These are phyloP conservation scores for Amphichorda felina DNA, from an alignment of 2,329 filamentous ascomycete genomes.

Conservation along the genomic window DNA sequence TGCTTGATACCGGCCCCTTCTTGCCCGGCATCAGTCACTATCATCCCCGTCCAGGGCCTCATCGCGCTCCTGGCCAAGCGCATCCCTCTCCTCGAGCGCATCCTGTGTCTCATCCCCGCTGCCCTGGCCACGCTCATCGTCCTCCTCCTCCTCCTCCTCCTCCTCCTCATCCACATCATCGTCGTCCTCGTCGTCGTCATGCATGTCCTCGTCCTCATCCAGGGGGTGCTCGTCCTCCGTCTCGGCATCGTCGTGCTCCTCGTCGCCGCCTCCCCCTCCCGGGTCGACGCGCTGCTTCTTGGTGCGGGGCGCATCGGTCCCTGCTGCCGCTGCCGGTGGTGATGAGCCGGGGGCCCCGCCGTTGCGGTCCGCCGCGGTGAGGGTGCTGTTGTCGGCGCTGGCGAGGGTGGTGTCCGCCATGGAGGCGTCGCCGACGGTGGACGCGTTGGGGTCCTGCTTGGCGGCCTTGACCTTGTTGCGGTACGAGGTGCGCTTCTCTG, in stretches of 20 bases:
- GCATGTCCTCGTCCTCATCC: constrained; percentile 19
- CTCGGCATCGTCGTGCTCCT: constrained; percentile 22
- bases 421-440: constrained; percentile 20
- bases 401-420: constrained; percentile 20
- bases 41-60: constrained; percentile 53
- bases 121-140: constrained; percentile 36
- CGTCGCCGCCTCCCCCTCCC: constrained; percentile 17
- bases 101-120: constrained; percentile 44
- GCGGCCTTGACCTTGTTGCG: constrained; percentile 53
- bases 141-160: constrained; percentile 31
- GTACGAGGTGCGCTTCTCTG: constrained; percentile 63
- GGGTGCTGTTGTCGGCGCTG: constrained; percentile 17
- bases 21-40: constrained; percentile 40
- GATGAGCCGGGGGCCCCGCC: no score
- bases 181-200: constrained; percentile 24
- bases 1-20: no score
- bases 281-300: constrained; percentile 18
- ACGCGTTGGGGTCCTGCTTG: constrained; percentile 14
- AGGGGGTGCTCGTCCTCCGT: constrained; percentile 24
- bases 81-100: constrained; percentile 35
- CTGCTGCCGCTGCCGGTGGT: constrained; percentile 10
- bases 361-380: constrained; percentile 9
- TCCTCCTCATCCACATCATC: constrained; percentile 29
- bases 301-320: constrained; percentile 21
- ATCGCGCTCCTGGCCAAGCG: constrained; percentile 32